phyloP scores from a whole-genome alignment of 192 early-diverging fungal species.

The Lunasporangiospora selenospora region DNA sequence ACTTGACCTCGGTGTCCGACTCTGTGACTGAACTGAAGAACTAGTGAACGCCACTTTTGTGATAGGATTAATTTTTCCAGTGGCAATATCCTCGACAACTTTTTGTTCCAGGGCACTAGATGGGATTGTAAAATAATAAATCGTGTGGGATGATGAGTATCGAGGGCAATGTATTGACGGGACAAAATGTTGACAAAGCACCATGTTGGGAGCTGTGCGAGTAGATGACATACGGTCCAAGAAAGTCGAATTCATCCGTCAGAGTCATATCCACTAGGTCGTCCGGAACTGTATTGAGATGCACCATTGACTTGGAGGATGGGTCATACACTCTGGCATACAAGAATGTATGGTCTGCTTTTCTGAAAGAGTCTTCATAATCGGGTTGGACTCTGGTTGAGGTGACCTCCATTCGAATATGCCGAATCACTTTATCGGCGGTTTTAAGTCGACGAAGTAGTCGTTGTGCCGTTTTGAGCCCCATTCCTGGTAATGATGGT shows the following conservation, averaged over 20 bases:
- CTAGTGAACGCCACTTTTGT: slow-evolving; percentile 53
- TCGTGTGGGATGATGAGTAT: neutral
- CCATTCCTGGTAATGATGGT: slow-evolving; percentile 82
- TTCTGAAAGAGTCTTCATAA: slow-evolving; percentile 74
- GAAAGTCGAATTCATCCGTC: slow-evolving; percentile 56
- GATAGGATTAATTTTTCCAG: slow-evolving; percentile 68
- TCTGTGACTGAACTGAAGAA: neutral
- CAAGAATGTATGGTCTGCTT: slow-evolving; percentile 88
- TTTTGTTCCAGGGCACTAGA: slow-evolving; percentile 54
- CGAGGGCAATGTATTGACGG: neutral
- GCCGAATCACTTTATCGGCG: slow-evolving; percentile 40
- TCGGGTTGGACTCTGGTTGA: slow-evolving; percentile 54
- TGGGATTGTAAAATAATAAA: neutral
- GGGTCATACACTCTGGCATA: slow-evolving; percentile 93
- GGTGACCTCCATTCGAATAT: slow-evolving; percentile 20
- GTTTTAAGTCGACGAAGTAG: slow-evolving; percentile 57
- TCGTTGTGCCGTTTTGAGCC: slow-evolving; percentile 79
- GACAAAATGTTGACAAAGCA: neutral
- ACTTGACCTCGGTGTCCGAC: neutral
- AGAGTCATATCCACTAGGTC: slow-evolving; percentile 43
- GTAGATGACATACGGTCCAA: slow-evolving; percentile 59
- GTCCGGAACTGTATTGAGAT: slow-evolving; percentile 61
- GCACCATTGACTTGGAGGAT: slow-evolving; percentile 49
- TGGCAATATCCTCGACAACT: slow-evolving; percentile 64
- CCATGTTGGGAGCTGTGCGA: neutral